Base-by-base conservation (phyloP, 2,329 filamentous ascomycete species). In the Fusarium haematococcum region DNA sequence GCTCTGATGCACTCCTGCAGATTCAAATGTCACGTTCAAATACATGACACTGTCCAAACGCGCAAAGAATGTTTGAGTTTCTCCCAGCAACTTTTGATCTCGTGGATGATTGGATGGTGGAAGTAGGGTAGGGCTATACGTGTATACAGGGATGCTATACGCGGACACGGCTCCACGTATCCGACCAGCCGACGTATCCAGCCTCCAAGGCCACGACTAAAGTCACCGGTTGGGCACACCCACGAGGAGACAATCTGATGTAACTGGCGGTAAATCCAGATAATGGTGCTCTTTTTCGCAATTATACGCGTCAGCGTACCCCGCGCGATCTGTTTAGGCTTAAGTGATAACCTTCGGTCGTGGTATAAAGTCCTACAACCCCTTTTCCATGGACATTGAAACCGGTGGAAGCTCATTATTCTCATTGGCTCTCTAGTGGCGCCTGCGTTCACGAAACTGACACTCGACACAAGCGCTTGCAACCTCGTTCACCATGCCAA, bases 401-500 rank as follows among this genome's bases (percentile, higher is more conserved):
- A 33, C 7, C 6, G 10, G 6, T 5, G 6, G 10, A 54, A 20
- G 30, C 6, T 54, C 3, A 8, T 33, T 54, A 20, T 30, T 41
- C 18, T 41, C 50, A 33, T 54, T 54, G 50, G 27, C 11, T 20
- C 27, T 54, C 6, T 3, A 33, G 30, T 20, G 4, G 11, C 1
- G 11, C 23, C 50, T 16, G 50, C 7, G 13, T n/a, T 13, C 8
- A 5, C 7, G 18, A 23, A 20, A 33, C 10, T 13, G n/a, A 32
- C 13, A 54, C 11, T 54, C 27, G 9, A 54, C n/a, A 14, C n/a
- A 33, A 33, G 27, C 50, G 7, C 50, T 20, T 16, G 13, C 11
- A 20, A 33, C 13, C 50, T 33, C 10, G 6, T 30, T 20, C 16
- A 56, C 7, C 10, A 77, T 77, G 75, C 70, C 75, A 2, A 76